Percentiles rank a stretch among this genome's conserved stretches.
Evolutionary conservation across 306 rosid genomes (phyloP).

Genomic region (Trifolium subterraneum): DNA sequence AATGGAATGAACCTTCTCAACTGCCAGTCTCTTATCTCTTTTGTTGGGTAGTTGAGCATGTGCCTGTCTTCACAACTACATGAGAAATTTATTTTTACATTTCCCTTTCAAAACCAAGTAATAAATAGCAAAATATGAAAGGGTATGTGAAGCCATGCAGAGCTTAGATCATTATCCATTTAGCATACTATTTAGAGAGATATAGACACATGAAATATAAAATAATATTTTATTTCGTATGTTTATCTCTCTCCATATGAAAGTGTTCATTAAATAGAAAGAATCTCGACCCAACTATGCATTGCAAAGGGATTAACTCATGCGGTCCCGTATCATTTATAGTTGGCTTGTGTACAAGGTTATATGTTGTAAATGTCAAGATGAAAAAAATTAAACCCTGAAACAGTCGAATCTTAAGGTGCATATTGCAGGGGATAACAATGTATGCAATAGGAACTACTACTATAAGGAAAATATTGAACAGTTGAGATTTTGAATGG

Average conservation of each 20-base stretch:
- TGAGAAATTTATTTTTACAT: neutral
- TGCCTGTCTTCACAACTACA: conserved; percentile 12
- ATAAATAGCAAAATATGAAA: conserved; percentile 1
- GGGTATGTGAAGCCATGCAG: neutral
- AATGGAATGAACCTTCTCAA: conserved; percentile 20
- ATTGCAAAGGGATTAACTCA: too few relatives aligned
- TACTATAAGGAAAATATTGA: neutral
- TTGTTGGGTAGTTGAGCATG: conserved; percentile 38
- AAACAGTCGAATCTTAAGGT: neutral
- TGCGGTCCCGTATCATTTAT: too few relatives aligned
- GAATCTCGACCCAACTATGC: too few relatives aligned
- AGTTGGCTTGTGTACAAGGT: too few relatives aligned
- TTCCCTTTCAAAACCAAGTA: conserved; percentile 13
- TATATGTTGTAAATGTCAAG: neutral
- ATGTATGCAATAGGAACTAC: neutral
- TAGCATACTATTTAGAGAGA: neutral
- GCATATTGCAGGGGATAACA: neutral
- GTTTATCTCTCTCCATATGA: too few relatives aligned
- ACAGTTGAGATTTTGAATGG: neutral
- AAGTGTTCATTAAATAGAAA: neutral
- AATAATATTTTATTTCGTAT: too few relatives aligned
- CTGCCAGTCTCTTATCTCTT: conserved; percentile 37
- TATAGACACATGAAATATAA: too few relatives aligned
- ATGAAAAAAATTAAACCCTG: neutral
- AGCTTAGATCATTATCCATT: neutral